Percentiles rank a stretch among this genome's conserved stretches.
These are phyloP conservation scores for Myxozyma geophila DNA, from an alignment of 805 yeast genomes.

Conservation along the genomic window DNA sequence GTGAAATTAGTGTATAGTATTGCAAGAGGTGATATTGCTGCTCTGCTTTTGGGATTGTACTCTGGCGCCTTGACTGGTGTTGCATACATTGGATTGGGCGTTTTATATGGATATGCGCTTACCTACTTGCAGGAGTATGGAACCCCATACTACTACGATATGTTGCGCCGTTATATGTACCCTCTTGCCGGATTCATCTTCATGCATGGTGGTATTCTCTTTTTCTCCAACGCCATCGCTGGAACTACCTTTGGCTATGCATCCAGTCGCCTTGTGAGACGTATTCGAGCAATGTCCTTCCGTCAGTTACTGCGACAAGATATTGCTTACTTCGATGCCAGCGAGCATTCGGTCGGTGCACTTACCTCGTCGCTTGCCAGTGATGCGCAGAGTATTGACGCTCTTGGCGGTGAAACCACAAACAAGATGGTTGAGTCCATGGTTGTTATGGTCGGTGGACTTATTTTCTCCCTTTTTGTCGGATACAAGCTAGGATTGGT, in stretches of 20 bases:
- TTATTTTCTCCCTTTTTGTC: constrained; percentile 47
- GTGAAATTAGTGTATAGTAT: constrained; percentile 9
- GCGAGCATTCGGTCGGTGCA: constrained; percentile 39
- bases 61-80: constrained; percentile 32
- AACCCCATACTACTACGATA: constrained; percentile 20
- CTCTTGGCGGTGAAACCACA: constrained; percentile 41
- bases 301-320: constrained; percentile 41
- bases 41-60: constrained; percentile 16
- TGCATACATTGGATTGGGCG: constrained; percentile 23
- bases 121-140: constrained; percentile 23
- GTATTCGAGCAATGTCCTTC: constrained; percentile 39
- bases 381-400: constrained; percentile 41
- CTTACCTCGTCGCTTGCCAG: constrained; percentile 39
- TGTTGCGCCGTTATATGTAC: constrained; percentile 21
- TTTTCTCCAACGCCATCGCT: constrained; percentile 22
- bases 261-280: constrained; percentile 36
- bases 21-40: constrained; percentile 17
- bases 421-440: constrained; percentile 44
- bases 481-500: constrained; percentile 51
- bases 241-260: constrained; percentile 34
- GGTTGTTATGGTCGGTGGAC: constrained; percentile 48
- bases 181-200: constrained; percentile 31
- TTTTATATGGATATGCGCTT: constrained; percentile 26
- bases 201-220: constrained; percentile 25
- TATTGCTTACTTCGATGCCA: constrained; percentile 40